Evolutionary conservation across 2,329 filamentous ascomycete genomes (phyloP).

Genomic region (Didymella arachidicola): DNA sequence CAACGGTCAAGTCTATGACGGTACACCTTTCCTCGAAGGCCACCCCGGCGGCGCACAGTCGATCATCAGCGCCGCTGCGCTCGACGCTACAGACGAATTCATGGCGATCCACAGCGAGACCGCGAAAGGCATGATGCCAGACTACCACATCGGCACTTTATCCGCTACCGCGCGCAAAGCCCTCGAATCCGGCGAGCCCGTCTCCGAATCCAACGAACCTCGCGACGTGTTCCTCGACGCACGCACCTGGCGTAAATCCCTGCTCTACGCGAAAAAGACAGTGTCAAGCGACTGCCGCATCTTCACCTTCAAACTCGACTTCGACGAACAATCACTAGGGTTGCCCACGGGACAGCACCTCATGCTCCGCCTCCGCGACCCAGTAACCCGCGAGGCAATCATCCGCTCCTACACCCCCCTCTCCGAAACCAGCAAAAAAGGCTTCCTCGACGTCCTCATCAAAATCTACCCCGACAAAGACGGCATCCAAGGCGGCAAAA

Average conservation of each 20-base stretch:
- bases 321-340: constrained; percentile 73
- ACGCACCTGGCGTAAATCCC: constrained; percentile 75
- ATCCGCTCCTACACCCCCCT: constrained; percentile 89
- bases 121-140: constrained; percentile 86
- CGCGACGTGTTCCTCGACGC: constrained; percentile 73
- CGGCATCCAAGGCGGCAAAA: constrained; percentile 68
- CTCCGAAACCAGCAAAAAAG: constrained; percentile 67
- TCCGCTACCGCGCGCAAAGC: constrained; percentile 65
- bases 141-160: constrained; percentile 84
- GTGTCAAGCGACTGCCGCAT: constrained; percentile 81
- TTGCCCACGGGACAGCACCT: constrained; percentile 87
- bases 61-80: constrained; percentile 81
- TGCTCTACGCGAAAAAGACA: constrained; percentile 70
- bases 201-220: constrained; percentile 54
- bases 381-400: constrained; percentile 72
- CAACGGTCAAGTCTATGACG: constrained; percentile 88
- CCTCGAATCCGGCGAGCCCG: constrained; percentile 59
- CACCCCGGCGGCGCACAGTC: constrained; percentile 89
- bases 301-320: constrained; percentile 81
- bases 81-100: constrained; percentile 88
- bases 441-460: constrained; percentile 76
- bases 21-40: constrained; percentile 77
- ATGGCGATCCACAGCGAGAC: constrained; percentile 92
- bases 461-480: constrained; percentile 75
- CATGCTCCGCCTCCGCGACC: constrained; percentile 81